Evolutionary conservation across 306 rosid species (phyloP), one percentile per base, ranked within the genome.

Genomic region (Glycyrrhiza uralensis): DNA sequence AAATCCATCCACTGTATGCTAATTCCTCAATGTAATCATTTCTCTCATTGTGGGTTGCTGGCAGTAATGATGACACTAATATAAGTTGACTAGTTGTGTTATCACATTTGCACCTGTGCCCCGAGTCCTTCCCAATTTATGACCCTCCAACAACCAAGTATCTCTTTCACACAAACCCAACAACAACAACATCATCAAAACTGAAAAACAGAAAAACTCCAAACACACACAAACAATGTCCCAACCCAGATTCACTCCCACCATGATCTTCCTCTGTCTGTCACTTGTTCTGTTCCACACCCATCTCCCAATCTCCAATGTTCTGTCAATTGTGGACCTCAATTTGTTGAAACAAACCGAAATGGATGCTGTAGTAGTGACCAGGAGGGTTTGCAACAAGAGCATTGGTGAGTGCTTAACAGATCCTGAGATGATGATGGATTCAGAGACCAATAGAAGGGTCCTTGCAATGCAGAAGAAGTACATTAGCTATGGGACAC

Each of bases 401-500:
- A 88, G 55, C 71, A 72, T 87, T 58, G 92, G 85, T 8, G 96
- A 89, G 24, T 89, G 92, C 62, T 42, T 79, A 6, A 33, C 78
- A 0, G 93, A 91, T 56, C 46, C 87, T 79, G 94, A 85, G 58
- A 33, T 83, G 82, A 89, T 78, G 66, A 69, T 89, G 97, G 92
- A 87, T 51, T 85, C 97, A 6, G 98, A 89, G 85, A 80, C 30
- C 59, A 91, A 71, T 39, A 70, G 98, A 50, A 87, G 98, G 80
- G 63, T 91, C 49, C 77, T 94, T 49, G 80, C 77, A 67, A 85
- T 89, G 96, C 87, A 79, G 84, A 94, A 76, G 77, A 94, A 51
- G 81, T 94, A 78, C 66, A 91, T 94, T 44, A 94, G 98, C 85
- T 94, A 94, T 42, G 97, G 76, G 17, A 94, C 98, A 4, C 89